These are phyloP conservation scores for Chaetomiaceae sp. DNA, from an alignment of 2,329 filamentous ascomycete species.

Conservation along the genomic window DNA sequence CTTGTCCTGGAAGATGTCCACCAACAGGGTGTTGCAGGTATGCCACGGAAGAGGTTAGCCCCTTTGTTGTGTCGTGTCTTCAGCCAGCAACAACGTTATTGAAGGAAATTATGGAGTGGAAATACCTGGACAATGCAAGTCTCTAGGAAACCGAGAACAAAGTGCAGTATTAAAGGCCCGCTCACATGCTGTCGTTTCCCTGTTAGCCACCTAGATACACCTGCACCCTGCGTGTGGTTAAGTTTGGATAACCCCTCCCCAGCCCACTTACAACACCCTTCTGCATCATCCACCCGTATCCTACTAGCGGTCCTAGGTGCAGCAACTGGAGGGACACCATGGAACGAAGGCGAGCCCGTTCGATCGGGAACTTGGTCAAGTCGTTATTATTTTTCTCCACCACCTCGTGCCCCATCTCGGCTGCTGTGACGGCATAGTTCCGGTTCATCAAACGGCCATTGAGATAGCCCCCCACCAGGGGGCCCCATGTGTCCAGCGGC, in stretches of 20 bases:
- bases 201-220: neutral
- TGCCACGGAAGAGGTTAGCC: constrained; percentile 31
- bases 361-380: neutral
- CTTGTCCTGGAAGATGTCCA: constrained; percentile 1
- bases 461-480: neutral
- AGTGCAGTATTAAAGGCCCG: neutral
- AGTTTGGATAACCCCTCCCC: neutral
- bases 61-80: neutral
- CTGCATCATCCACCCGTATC: neutral
- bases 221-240: no score
- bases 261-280: neutral
- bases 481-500: no score
- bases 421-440: neutral
- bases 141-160: neutral
- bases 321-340: neutral
- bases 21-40: neutral
- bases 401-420: neutral
- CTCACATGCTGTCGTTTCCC: neutral
- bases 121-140: neutral
- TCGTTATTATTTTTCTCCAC: neutral
- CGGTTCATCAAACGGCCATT: neutral
- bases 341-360: neutral
- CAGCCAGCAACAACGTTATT: no score
- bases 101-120: neutral
- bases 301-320: neutral